Conservation (phyloP, 2,329 filamentous ascomycete species). For the Phialemoniopsis sp. region DNA sequence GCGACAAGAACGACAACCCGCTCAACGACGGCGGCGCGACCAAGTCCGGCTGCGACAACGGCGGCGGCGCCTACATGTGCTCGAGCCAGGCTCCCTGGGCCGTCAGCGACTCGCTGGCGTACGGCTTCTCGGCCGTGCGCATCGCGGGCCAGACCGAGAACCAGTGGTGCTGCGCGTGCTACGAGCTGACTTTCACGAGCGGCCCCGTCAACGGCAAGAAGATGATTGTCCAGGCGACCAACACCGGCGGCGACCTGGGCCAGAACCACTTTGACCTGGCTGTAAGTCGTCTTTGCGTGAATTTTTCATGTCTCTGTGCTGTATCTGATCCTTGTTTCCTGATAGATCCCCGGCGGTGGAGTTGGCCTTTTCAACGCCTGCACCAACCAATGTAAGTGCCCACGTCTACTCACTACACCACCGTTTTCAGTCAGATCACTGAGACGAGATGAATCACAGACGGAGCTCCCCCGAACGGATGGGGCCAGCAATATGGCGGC, state of each 20-base stretch:
- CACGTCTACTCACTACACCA: too few species aligned
- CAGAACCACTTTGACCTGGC: conserved; percentile 52
- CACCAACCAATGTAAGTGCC: conserved; percentile 25
- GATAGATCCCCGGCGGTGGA: conserved; percentile 47
- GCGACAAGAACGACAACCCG: conserved; percentile 42
- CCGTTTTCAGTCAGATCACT: too few species aligned
- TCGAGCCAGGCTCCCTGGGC: conserved; percentile 46
- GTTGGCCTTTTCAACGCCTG: conserved; percentile 49
- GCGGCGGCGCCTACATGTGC: conserved; percentile 50
- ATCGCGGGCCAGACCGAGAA: conserved; percentile 36
- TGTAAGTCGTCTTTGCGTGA: conserved; percentile 17
- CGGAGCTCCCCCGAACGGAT: conserved; percentile 40
- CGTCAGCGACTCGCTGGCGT: conserved; percentile 43
- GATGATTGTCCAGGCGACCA: conserved; percentile 57
- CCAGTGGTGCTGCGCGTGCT: conserved; percentile 50
- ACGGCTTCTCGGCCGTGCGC: conserved; percentile 50
- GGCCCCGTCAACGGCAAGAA: conserved; percentile 50
- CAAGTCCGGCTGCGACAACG: conserved; percentile 29
- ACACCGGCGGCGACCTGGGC: conserved; percentile 51
- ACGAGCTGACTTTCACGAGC: conserved; percentile 56
- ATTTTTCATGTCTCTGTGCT: background rate
- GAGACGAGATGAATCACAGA: too few species aligned
- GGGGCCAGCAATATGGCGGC: conserved; percentile 57
- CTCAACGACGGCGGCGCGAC: conserved; percentile 33
- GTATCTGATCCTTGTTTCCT: background rate